Conservation (phyloP, 2,329 filamentous ascomycete genomes). For the Penicillium sp. region DNA sequence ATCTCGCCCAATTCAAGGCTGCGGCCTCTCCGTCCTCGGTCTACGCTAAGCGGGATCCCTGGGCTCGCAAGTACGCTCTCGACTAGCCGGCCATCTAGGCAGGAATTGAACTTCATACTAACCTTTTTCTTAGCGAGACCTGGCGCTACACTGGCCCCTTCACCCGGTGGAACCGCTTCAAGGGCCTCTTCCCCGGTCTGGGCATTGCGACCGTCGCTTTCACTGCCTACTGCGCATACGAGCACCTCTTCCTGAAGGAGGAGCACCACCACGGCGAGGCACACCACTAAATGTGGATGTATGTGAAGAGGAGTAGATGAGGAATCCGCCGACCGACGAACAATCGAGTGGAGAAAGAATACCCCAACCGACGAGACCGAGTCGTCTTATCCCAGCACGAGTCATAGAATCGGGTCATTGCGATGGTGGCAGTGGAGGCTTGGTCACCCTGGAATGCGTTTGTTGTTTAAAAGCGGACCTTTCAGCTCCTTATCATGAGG, state of each 20-base stretch:
- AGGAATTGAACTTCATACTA: slow-evolving; percentile 28
- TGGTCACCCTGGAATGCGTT: slow-evolving; percentile 19
- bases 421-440: slow-evolving; percentile 18
- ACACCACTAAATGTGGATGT: slow-evolving; percentile 59
- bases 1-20: slow-evolving; percentile 78
- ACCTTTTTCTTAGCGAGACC: slow-evolving; percentile 70
- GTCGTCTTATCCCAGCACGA: slow-evolving; percentile 23
- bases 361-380: slow-evolving; percentile 29
- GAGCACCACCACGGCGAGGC: slow-evolving; percentile 63
- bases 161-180: slow-evolving; percentile 87
- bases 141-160: slow-evolving; percentile 94
- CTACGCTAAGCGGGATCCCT: slow-evolving; percentile 62
- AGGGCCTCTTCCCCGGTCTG: slow-evolving; percentile 82
- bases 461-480: slow-evolving; percentile 24
- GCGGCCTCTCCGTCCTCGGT: slow-evolving; percentile 66
- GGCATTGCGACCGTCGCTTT: slow-evolving; percentile 94
- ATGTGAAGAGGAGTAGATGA: slow-evolving; percentile 17
- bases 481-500: slow-evolving; percentile 9
- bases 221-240: slow-evolving; percentile 84
- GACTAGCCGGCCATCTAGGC: neutral
- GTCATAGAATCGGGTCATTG: slow-evolving; percentile 20
- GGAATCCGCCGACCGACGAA: slow-evolving; percentile 24
- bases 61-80: slow-evolving; percentile 63
- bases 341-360: slow-evolving; percentile 32
- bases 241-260: slow-evolving; percentile 83